Base-by-base conservation (phyloP, 2,329 filamentous ascomycete species). In the Fusarium burgessii region DNA sequence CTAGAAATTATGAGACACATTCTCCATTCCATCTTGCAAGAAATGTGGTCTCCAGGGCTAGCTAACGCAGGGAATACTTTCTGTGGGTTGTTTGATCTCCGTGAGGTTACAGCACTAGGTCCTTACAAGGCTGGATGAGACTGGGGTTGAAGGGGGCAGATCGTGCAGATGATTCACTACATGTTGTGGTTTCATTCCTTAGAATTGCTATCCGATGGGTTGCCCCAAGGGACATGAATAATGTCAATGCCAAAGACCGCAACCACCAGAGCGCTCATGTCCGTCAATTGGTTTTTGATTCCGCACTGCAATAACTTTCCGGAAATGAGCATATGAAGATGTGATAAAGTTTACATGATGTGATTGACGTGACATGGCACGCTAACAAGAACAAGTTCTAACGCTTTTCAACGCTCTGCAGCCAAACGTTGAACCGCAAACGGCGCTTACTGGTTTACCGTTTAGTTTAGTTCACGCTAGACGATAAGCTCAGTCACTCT, bases 1-100 rank as follows among this genome's bases (percentile, higher is more conserved):
- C 13, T 62, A 7, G 11, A 20, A 13, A 35, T 35, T 49, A n/a
- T 29, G 27, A 42, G 55, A 18, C 55, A 40, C 10, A 23, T 13
- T 18, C 6, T 60, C 17, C 60, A 62, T 62, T 62, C 60, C 55
- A 38, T 14, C 11, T 42, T 7, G 6, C 29, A 20, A 38, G 32
- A 60, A 32, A 42, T 38, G 36, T 27, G 15, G 32, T 7, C 41
- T 33, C 35, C 45, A 36, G 45, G 18, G 25, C 29, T 7, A 12
- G 1, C 18, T 38, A 40, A 18, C 23, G n/a, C n/a, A 43, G 51
- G 51, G 25, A 14, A 45, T 23, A 12, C 23, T n/a, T 25, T 20
- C 49, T 14, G 8, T 27, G 27, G 36, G 13, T 12, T 13, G 36
- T 33, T n/a, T 20, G 27, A 42, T 27, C 51, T 32, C 27, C n/a